These are phyloP conservation scores for Roridomyces roridus DNA, from an alignment of 768 basidiomycete genomes.

Conservation along the genomic window DNA sequence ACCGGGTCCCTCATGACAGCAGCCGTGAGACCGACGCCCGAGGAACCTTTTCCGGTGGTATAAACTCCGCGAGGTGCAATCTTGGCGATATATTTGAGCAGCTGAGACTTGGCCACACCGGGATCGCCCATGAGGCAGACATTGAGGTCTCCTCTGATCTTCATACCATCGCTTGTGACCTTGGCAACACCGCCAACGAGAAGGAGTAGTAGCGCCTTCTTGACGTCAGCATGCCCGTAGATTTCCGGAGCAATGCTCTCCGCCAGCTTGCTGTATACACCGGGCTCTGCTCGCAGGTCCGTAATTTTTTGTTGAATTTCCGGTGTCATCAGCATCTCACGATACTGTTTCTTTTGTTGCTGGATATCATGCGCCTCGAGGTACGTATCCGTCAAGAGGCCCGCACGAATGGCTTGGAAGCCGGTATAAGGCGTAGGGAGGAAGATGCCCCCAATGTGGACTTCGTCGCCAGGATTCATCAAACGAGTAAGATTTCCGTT, in stretches of 20 bases:
- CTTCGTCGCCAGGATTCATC: slow-evolving; percentile 95
- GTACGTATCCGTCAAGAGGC: slow-evolving; percentile 96
- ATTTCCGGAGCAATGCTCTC: slow-evolving; percentile 98
- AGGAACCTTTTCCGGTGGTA: slow-evolving; percentile 98
- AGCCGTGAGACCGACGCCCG: slow-evolving; percentile 97
- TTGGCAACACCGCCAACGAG: slow-evolving; percentile 98
- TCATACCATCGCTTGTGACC: slow-evolving; percentile 96
- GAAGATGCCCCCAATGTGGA: slow-evolving; percentile 95
- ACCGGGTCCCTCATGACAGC: slow-evolving; percentile 99
- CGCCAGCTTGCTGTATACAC: slow-evolving; percentile 88
- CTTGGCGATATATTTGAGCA: slow-evolving; percentile 98
- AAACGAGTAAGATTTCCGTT: slow-evolving; percentile 87
- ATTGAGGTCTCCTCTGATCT: slow-evolving; percentile 97
- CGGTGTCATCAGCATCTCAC: slow-evolving; percentile 90
- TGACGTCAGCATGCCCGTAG: slow-evolving; percentile 96
- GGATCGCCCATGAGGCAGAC: slow-evolving; percentile 99
- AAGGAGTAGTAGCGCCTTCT: slow-evolving; percentile 91
- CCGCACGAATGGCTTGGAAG: slow-evolving; percentile 95
- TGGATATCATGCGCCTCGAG: slow-evolving; percentile 90
- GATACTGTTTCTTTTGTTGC: slow-evolving; percentile 98
- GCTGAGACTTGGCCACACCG: slow-evolving; percentile 97
- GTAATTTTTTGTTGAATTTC: slow-evolving; percentile 75
- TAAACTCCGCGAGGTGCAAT: slow-evolving; percentile 97
- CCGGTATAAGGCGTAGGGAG: slow-evolving; percentile 98
- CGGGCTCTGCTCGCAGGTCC: slow-evolving; percentile 73